Evolutionary conservation across 495 filamentous ascomycete species (phyloP).

Genomic region (Aspergillus cristatus): DNA sequence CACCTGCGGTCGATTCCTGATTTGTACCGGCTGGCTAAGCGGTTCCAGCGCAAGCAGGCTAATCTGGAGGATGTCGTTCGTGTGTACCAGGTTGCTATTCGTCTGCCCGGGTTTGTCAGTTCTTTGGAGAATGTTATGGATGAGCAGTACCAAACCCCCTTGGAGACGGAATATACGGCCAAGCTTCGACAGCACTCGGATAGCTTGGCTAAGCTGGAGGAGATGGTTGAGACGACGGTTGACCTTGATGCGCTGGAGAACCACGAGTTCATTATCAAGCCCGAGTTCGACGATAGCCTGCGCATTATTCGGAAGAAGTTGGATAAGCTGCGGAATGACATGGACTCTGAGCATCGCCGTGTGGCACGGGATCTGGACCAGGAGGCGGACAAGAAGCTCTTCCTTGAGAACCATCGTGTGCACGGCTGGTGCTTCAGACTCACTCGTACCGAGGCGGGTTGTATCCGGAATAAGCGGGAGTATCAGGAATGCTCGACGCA

Average conservation of each 20-base stretch:
- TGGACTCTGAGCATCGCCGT: conserved; percentile 71
- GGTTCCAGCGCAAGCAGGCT: conserved; percentile 84
- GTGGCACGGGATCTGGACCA: conserved; percentile 80
- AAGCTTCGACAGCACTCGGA: conserved; percentile 71
- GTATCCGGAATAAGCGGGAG: conserved; percentile 80
- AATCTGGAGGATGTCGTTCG: conserved; percentile 93
- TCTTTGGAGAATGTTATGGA: conserved; percentile 93
- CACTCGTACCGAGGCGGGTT: conserved; percentile 82
- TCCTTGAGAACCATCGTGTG: conserved; percentile 89
- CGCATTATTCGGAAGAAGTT: conserved; percentile 83
- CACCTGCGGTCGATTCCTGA: conserved; percentile 92
- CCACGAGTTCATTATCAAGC: conserved; percentile 98
- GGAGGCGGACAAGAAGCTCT: conserved; percentile 95
- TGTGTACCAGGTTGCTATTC: conserved; percentile 89
- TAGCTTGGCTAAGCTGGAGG: conserved; percentile 75
- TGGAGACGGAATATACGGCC: conserved; percentile 80
- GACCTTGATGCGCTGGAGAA: conserved; percentile 92
- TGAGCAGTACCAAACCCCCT: conserved; percentile 77
- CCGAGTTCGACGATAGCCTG: conserved; percentile 89
- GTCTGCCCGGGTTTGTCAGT: conserved; percentile 79
- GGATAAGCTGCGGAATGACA: conserved; percentile 72
- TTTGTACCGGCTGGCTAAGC: conserved; percentile 85
- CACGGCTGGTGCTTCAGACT: conserved; percentile 97
- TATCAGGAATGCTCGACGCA: conserved; percentile 97
- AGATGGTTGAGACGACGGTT: conserved; percentile 98